Evolutionary conservation across 164 flowering plant genomes (phyloP).

Genomic region (Piper longum): DNA sequence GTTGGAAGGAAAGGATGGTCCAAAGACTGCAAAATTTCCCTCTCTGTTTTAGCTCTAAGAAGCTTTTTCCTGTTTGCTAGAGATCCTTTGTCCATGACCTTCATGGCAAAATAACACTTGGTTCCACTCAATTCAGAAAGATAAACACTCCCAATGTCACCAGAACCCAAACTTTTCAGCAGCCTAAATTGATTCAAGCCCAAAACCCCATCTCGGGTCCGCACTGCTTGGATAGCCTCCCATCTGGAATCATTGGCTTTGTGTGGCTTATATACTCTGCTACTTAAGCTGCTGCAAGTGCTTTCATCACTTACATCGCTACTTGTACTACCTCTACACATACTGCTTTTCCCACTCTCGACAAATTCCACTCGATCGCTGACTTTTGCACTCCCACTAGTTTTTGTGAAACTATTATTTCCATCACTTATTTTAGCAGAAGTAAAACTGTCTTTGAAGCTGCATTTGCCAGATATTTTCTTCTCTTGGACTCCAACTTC

Average conservation of each 20-base stretch:
- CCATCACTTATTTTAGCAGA: slow-evolving; percentile 69
- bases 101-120: slow-evolving; percentile 73
- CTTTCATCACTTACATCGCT: slow-evolving; percentile 88
- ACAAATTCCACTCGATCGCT: slow-evolving; percentile 49
- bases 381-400: slow-evolving; percentile 56
- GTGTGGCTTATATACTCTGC: slow-evolving; percentile 69
- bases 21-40: slow-evolving; percentile 67
- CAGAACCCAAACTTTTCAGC: slow-evolving; percentile 76
- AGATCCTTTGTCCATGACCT: slow-evolving; percentile 77
- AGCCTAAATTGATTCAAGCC: slow-evolving; percentile 75
- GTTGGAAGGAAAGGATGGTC: slow-evolving; percentile 90
- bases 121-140: slow-evolving; percentile 79
- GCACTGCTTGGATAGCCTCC: slow-evolving; percentile 79
- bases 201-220: slow-evolving; percentile 51
- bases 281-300: slow-evolving; percentile 69
- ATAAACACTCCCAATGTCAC: slow-evolving; percentile 89
- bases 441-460: slow-evolving; percentile 46
- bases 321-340: slow-evolving; percentile 74
- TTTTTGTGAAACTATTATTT: slow-evolving; percentile 41
- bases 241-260: slow-evolving; percentile 75
- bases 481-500: slow-evolving; percentile 35
- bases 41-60: slow-evolving; percentile 78
- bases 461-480: slow-evolving; percentile 34
- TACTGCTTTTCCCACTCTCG: slow-evolving; percentile 81
- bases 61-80: slow-evolving; percentile 72